phyloP scores from a whole-genome alignment of 352 stramenopile species.

The Phytophthora uliginosa region DNA sequence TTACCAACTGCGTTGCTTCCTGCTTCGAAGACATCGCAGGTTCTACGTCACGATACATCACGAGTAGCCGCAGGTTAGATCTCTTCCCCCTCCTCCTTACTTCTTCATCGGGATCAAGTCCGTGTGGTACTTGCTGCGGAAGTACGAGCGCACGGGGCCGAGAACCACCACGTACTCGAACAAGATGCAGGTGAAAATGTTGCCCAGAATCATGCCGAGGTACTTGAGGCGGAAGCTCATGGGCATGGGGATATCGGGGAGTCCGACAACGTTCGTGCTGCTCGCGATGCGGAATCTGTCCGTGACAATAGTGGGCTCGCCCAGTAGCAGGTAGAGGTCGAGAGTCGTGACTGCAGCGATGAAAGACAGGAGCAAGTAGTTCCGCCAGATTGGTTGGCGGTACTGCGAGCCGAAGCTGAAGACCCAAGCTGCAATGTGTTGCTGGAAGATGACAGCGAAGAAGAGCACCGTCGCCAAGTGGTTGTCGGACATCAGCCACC shows the following conservation, averaged over 20 bases:
- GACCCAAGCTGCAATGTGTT: conserved; percentile 37
- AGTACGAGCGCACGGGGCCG: conserved; percentile 45
- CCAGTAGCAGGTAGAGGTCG: conserved; percentile 54
- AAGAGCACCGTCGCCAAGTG: conserved; percentile 44
- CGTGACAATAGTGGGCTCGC: conserved; percentile 45
- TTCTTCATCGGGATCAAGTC: conserved; percentile 41
- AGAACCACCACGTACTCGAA: conserved; percentile 54
- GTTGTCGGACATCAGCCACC: conserved; percentile 60
- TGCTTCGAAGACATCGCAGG: no score
- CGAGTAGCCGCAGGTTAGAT: neutral
- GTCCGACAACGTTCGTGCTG: conserved; percentile 57
- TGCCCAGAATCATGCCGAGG: conserved; percentile 39
- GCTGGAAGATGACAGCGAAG: conserved; percentile 45
- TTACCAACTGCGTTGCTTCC: no score
- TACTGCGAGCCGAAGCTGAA: conserved; percentile 61
- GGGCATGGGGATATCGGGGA: conserved; percentile 57
- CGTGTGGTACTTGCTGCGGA: conserved; percentile 46
- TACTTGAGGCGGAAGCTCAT: conserved; percentile 49
- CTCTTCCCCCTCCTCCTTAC: conserved; percentile 8
- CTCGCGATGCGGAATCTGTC: conserved; percentile 64
- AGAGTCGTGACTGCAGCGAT: conserved; percentile 34
- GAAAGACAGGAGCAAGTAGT: conserved; percentile 50
- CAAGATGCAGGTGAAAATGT: conserved; percentile 37
- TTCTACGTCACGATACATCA: no score
- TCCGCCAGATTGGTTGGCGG: conserved; percentile 53